Base-by-base conservation (phyloP, 331 rosid genomes). In the Quercus lobata region DNA sequence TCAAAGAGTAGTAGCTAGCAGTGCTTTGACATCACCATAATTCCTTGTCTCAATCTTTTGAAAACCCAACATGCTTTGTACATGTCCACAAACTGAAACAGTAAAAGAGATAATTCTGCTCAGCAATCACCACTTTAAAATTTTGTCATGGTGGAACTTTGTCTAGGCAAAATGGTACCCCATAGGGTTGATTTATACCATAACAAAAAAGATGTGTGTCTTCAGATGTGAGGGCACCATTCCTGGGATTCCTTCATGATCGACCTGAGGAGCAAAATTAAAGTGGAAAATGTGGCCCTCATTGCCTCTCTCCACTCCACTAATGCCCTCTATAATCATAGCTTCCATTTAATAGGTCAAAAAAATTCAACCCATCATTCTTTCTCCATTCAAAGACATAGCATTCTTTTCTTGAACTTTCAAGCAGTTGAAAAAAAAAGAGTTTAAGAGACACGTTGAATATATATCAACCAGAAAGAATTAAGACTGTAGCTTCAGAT, bases 271-370 rank as follows among this genome's bases (percentile, higher is more conserved):
- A 83, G 71, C 76, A 78, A 71, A 83, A 71, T 68, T 61, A 69
- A 82, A 89, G 89, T 82, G 88, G 91, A 80, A 73, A 11, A 53
- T 34, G 82, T 87, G 94, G 91, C 87, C 83, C 86, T 77, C 75
- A 46, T 22, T 30, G 66, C 80, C 83, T 58, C 74, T 71, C 79
- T 66, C 79, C 81, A 83, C 83, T 78, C 86, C 88, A 85, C 87
- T 82, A 78, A 35, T 41, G 49, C 80, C 71, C 46, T 49, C 68
- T 76, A 80, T 82, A 80, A 91, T 91, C 71, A 80, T 86, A 71
- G 78, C 83, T 62, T 41, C 81, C 57, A 24, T 74, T 77, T 32
- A 56, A 37, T 68, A 80, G 86, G 87, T 90, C 89, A 83, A 81
- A 81, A 81, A 81, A 65, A 66, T 69, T 76, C 75, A 73, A 60